A percentile compares a stretch with the other conserved stretches of the same genome.
Conservation (phyloP, 352 stramenopile species). For the Phytopythium ostracodes region DNA sequence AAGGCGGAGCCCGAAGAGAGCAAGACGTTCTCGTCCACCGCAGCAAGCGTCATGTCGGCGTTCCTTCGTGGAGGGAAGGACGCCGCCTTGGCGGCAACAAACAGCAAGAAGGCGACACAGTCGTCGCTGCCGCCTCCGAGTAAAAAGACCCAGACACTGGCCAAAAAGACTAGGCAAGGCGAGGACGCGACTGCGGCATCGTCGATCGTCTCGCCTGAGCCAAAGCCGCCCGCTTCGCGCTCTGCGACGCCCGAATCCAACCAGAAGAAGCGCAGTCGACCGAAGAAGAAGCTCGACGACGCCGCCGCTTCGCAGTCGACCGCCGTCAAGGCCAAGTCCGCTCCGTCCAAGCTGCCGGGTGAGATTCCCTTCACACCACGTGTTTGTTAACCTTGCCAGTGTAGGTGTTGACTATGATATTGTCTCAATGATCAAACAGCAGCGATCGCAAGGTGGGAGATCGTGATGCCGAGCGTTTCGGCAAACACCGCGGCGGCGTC, state of each 20-base stretch:
- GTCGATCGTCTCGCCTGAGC: constrained; percentile 45
- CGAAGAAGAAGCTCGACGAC: constrained; percentile 20
- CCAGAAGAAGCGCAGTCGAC: constrained; percentile 29
- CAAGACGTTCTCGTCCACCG: not conserved
- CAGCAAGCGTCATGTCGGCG: constrained; percentile 10
- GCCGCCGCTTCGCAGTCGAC: too few relatives aligned
- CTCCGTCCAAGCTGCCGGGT: constrained; percentile 21
- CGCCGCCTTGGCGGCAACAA: constrained; percentile 13
- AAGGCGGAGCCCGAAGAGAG: constrained; percentile 2
- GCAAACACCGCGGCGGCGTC: not conserved
- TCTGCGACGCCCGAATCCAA: constrained; percentile 37
- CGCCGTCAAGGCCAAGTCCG: constrained; percentile 9
- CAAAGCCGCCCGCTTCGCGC: constrained; percentile 18
- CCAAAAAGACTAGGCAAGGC: constrained; percentile 34
- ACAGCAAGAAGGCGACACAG: not conserved
- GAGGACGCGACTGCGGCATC: constrained; percentile 15
- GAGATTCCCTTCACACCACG: not conserved
- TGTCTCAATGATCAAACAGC: constrained; percentile 7
- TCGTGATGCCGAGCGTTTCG: constrained; percentile 29
- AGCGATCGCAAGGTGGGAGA: constrained; percentile 31
- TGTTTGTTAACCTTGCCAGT: not conserved
- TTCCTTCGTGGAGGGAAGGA: constrained; percentile 5
- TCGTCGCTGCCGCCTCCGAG: not conserved
- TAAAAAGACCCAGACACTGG: not conserved
- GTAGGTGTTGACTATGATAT: not conserved